These are phyloP conservation scores for Coniochaeta pulveracea DNA, from an alignment of 2,329 filamentous ascomycete genomes.

Conservation along the genomic window DNA sequence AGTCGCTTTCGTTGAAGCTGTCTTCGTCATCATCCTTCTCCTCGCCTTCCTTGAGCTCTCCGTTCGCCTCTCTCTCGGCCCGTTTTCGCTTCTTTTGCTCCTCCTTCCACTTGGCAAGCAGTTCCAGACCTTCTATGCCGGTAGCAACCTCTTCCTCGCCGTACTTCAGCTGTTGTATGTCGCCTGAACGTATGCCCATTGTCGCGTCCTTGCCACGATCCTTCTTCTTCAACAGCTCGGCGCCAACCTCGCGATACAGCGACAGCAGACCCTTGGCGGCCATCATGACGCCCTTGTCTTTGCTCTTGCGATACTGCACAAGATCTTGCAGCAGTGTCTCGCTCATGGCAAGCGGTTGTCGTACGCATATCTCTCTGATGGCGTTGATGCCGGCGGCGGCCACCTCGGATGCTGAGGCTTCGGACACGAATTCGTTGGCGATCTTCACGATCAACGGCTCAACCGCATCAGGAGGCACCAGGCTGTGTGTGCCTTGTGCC, in stretches of 20 bases:
- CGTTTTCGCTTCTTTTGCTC: slow-evolving; percentile 70
- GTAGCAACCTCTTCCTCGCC: slow-evolving; percentile 65
- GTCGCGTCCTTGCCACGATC: slow-evolving; percentile 87
- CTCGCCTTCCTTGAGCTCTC: slow-evolving; percentile 48
- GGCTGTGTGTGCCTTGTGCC: slow-evolving; percentile 80
- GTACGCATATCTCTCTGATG: slow-evolving; percentile 84
- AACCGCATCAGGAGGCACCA: slow-evolving; percentile 85
- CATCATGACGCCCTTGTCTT: slow-evolving; percentile 99
- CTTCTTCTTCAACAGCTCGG: slow-evolving; percentile 77
- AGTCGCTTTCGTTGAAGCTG: slow-evolving; percentile 42
- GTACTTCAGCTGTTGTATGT: slow-evolving; percentile 66
- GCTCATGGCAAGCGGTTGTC: slow-evolving; percentile 92
- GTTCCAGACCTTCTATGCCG: slow-evolving; percentile 81
- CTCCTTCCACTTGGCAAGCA: slow-evolving; percentile 88
- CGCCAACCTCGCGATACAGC: slow-evolving; percentile 82
- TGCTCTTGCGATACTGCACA: slow-evolving; percentile 91
- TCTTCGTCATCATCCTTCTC: slow-evolving; percentile 50
- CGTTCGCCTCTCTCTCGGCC: slow-evolving; percentile 52
- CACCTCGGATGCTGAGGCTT: slow-evolving; percentile 83
- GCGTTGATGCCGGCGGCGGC: slow-evolving; percentile 86
- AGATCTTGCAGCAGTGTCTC: slow-evolving; percentile 93
- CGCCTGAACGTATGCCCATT: slow-evolving; percentile 64
- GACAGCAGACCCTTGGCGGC: slow-evolving; percentile 85
- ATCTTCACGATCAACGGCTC: slow-evolving; percentile 92
- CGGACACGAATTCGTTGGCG: slow-evolving; percentile 95